Percentiles rank a stretch among this genome's conserved stretches.
These are phyloP conservation scores for Talaromyces sp. DNA, from an alignment of 2,329 filamentous ascomycete species.

Conservation along the genomic window DNA sequence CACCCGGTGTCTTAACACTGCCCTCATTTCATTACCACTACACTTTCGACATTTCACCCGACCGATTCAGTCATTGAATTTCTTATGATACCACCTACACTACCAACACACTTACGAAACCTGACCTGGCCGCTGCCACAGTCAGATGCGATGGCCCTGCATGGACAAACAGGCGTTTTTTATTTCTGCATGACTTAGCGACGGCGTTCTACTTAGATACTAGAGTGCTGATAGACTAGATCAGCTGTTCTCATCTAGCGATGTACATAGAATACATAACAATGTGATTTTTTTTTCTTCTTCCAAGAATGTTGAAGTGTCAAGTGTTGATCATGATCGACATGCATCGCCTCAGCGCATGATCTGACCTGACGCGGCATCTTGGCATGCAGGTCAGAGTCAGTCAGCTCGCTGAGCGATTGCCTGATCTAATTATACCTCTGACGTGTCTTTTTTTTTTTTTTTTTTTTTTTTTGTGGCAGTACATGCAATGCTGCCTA, in stretches of 20 bases:
- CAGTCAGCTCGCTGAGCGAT: not conserved
- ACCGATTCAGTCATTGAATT: not conserved
- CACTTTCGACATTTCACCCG: not conserved
- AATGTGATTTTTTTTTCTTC: not conserved
- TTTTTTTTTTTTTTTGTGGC: not conserved
- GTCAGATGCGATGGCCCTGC: not conserved
- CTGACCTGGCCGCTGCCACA: not conserved
- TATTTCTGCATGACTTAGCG: not conserved
- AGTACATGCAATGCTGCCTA: not conserved
- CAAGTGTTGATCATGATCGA: not conserved
- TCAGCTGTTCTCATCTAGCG: not conserved
- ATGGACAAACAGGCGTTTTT: not conserved
- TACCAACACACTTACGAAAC: not conserved
- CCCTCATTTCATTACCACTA: not conserved
- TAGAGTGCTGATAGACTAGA: not conserved
- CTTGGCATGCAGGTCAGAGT: not conserved
- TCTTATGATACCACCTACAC: not conserved
- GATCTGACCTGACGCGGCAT: not conserved
- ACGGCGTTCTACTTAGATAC: not conserved
- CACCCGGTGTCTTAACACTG: slow-evolving; percentile 23
- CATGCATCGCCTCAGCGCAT: not conserved
- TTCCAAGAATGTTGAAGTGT: no score
- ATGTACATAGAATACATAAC: not conserved
- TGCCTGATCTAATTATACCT: not conserved
- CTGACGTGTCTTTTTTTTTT: not conserved